Evolutionary conservation across 2,329 filamentous ascomycete genomes (phyloP).

Genomic region (Trichoderma sp.): DNA sequence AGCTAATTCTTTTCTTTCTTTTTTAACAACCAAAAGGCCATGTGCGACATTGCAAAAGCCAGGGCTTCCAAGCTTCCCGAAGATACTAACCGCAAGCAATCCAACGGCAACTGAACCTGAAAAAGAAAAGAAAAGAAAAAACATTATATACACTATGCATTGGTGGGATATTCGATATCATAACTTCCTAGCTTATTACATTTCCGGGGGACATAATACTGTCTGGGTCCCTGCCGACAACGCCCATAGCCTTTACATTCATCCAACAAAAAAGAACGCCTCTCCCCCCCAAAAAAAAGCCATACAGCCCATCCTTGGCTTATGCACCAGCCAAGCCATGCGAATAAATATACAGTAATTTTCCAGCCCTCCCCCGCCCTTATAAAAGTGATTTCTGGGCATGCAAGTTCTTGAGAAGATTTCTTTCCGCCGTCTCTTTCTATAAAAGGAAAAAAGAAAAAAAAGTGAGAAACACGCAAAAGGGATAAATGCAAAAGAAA

Average conservation of each 20-base stretch:
- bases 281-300: not conserved
- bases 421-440: constrained; percentile 3
- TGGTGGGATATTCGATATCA: constrained; percentile 21
- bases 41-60: constrained; percentile 89
- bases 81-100: constrained; percentile 22
- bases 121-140: not conserved
- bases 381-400: constrained; percentile 13
- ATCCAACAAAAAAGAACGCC: constrained; percentile 24
- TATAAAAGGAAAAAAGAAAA: not conserved
- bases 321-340: constrained; percentile 23
- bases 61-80: constrained; percentile 66
- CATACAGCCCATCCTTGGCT: constrained; percentile 22
- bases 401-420: not conserved
- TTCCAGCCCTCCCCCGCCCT: constrained; percentile 2
- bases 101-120: constrained; percentile 20
- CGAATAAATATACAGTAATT: constrained; percentile 31
- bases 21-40: constrained; percentile 61
- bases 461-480: constrained; percentile 8
- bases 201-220: not conserved
- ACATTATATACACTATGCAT: constrained; percentile 8
- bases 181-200: constrained; percentile 24
- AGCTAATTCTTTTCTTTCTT: not conserved
- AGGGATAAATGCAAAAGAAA: not conserved
- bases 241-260: constrained; percentile 27
- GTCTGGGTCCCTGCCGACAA: constrained; percentile 16